Evolutionary conservation across 2,329 filamentous ascomycete genomes (phyloP).

Genomic region (Colletotrichum truncatum): DNA sequence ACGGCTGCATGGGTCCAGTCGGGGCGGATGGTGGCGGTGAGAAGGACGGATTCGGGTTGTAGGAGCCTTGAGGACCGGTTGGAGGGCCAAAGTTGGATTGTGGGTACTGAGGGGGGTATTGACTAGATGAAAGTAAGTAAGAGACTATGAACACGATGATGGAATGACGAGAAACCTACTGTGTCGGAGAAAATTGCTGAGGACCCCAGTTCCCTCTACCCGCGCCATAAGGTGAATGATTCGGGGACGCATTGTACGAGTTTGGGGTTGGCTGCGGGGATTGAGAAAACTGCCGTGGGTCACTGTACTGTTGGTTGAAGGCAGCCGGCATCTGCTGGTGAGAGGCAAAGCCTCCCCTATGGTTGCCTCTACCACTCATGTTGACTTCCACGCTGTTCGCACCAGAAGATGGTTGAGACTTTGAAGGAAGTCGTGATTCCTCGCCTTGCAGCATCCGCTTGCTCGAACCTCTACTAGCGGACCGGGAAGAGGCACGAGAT

Average conservation of each 20-base stretch:
- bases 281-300: constrained; percentile 57
- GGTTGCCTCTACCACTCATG: constrained; percentile 44
- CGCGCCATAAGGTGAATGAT: constrained; percentile 67
- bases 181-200: constrained; percentile 50
- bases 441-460: constrained; percentile 17
- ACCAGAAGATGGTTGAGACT: constrained; percentile 38
- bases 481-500: constrained; percentile 24
- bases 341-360: constrained; percentile 38
- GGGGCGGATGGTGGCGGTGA: constrained; percentile 66
- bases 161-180: constrained; percentile 33
- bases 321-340: constrained; percentile 46
- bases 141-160: neutral
- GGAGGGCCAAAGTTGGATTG: constrained; percentile 63
- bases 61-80: constrained; percentile 62
- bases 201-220: constrained; percentile 61
- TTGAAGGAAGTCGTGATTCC: constrained; percentile 11
- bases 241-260: constrained; percentile 65
- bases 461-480: constrained; percentile 29
- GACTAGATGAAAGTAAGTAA: constrained; percentile 50
- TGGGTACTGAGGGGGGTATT: constrained; percentile 70
- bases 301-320: constrained; percentile 44
- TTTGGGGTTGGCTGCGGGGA: constrained; percentile 67
- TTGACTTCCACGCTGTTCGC: constrained; percentile 46
- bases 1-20: constrained; percentile 65
- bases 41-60: constrained; percentile 56